Conservation (phyloP, 768 basidiomycete species). For the Rhodotorula kratochvilovae region DNA sequence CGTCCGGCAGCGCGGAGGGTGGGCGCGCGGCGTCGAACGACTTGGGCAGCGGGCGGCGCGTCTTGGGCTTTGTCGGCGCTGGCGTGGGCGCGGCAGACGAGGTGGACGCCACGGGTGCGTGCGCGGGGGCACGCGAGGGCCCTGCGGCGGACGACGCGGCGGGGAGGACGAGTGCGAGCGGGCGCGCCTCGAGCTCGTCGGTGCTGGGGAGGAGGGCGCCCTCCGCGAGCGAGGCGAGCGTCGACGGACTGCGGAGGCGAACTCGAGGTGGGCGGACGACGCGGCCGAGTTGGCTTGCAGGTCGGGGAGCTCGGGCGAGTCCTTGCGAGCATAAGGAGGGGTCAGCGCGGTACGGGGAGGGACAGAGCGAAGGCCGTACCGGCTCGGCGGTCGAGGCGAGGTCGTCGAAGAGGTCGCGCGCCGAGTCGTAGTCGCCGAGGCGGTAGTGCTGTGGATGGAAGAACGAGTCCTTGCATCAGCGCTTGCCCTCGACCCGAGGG, state of each 20-base stretch:
- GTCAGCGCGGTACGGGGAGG: neutral
- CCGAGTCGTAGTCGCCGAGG: conserved; percentile 46
- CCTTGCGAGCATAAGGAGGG: conserved; percentile 37
- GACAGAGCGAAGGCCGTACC: conserved; percentile 37
- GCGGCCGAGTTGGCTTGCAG: conserved; percentile 48
- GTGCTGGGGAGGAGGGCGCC: conserved; percentile 8
- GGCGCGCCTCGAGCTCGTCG: conserved; percentile 43
- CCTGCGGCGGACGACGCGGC: conserved; percentile 10
- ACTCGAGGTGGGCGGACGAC: conserved; percentile 46
- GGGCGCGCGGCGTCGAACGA: conserved; percentile 15
- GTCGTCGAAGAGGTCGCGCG: conserved; percentile 48
- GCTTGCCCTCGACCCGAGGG: neutral
- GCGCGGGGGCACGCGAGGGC: conserved; percentile 14
- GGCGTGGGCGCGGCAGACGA: neutral
- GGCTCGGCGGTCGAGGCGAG: conserved; percentile 46
- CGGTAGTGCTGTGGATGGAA: conserved; percentile 45
- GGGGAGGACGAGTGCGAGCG: conserved; percentile 35
- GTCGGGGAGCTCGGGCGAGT: conserved; percentile 49
- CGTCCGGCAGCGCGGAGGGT: neutral
- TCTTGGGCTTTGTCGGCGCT: neutral
- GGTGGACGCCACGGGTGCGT: conserved; percentile 30
- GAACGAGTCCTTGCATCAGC: neutral
- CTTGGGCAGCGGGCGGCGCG: conserved; percentile 8
- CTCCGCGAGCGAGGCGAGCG: conserved; percentile 1
- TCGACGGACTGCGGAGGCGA: conserved; percentile 42